Conservation (phyloP, 305 asterid genomes). For the Galium porrigens region DNA sequence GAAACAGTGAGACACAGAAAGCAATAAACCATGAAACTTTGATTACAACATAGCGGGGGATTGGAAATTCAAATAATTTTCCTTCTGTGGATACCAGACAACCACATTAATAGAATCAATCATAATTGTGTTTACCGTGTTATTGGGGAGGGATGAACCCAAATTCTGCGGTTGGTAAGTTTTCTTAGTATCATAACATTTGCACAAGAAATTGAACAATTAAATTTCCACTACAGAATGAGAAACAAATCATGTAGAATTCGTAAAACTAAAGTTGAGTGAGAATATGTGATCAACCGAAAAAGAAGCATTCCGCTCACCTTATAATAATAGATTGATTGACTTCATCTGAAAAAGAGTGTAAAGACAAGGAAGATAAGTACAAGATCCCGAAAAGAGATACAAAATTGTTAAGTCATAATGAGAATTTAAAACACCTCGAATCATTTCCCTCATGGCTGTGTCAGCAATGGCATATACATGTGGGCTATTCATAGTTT, state of each 20-base stretch:
- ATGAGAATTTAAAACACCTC: constrained; percentile 42
- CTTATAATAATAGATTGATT: constrained; percentile 93
- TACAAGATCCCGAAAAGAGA: constrained; percentile 8
- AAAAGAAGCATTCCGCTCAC: constrained; percentile 27
- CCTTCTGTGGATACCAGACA: background rate
- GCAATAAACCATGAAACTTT: background rate
- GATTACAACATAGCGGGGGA: background rate
- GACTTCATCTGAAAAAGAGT: constrained; percentile 72
- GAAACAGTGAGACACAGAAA: background rate
- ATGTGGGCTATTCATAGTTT: constrained; percentile 64
- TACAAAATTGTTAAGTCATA: constrained; percentile 11
- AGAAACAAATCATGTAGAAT: constrained; percentile 1
- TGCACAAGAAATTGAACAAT: background rate
- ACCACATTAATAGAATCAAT: no score
- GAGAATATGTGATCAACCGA: constrained; percentile 3
- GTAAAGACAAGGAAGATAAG: constrained; percentile 12
- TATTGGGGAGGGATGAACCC: background rate
- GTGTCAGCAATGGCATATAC: constrained; percentile 93
- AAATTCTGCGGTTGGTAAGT: background rate
- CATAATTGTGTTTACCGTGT: no score
- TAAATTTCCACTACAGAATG: background rate
- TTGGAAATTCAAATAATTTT: background rate
- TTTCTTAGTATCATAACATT: background rate
- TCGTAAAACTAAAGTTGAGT: background rate
- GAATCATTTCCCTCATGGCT: constrained; percentile 90